Evolutionary conservation across 2,329 filamentous ascomycete genomes (phyloP).

Genomic region (Xylaria sp.): DNA sequence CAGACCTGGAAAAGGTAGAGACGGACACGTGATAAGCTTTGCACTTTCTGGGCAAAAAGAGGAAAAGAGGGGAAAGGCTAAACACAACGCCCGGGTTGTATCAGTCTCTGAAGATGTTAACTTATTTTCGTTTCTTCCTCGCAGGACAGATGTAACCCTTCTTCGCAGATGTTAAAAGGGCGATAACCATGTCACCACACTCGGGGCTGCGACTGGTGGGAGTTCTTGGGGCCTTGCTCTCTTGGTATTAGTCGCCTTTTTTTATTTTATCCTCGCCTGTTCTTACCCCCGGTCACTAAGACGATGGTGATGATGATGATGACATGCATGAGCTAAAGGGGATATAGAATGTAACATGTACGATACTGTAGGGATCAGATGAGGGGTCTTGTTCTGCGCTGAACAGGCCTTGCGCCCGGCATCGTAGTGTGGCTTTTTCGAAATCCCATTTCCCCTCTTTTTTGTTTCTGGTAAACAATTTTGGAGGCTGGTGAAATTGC

Average conservation of each 20-base stretch:
- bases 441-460: neutral
- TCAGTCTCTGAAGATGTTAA: neutral
- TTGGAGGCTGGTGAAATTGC: slow-evolving; percentile 1
- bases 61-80: neutral
- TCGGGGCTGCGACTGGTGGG: slow-evolving; percentile 18
- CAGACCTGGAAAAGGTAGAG: neutral
- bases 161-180: neutral
- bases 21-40: neutral
- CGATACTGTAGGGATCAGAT: neutral
- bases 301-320: slow-evolving; percentile 20
- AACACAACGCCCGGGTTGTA: neutral
- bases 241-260: neutral
- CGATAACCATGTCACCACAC: slow-evolving; percentile 19
- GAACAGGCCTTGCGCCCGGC: neutral
- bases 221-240: neutral
- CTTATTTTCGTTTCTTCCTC: neutral
- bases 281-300: slow-evolving; percentile 9
- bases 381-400: slow-evolving; percentile 6
- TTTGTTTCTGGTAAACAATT: neutral
- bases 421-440: slow-evolving; percentile 6
- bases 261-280: neutral
- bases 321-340: slow-evolving; percentile 23
- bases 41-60: neutral
- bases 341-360: neutral
- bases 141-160: slow-evolving; percentile 2